Evolutionary conservation across 805 yeast species (phyloP), one percentile per base, ranked within the genome.

Genomic region (Naumovozyma castellii): DNA sequence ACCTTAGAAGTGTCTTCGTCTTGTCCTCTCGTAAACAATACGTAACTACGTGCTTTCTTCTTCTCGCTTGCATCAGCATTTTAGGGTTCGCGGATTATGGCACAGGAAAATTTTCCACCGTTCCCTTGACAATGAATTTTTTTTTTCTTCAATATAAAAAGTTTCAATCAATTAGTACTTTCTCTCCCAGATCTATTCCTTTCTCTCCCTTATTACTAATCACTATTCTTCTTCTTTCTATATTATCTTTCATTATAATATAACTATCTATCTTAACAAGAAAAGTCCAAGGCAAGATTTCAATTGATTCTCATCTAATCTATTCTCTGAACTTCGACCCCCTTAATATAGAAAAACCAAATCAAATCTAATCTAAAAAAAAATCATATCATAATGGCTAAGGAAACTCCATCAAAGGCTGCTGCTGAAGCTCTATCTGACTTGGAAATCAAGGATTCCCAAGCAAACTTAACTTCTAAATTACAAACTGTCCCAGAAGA

Each of bases 391-490:
- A 34, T 33, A 5, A 52, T 42, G 48, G 57, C 53, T 65, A 72
- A 77, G 64, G 78, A 78, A 71, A 83, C 95, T 15, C 85, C 85
- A 44, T 76, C 83, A 30, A 79, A 79, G 61, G 70, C 62, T 43
- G 69, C 84, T 42, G 83, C 84, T 35, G 62, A 60, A 43, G 79
- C 76, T 20, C 62, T 78, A 34, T 66, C 73, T 20, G 65, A 64
- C 54, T 67, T 79, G 40, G 78, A 75, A 48, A 58, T 78, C 37
- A 57, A 62, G 36, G 66, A 64, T 39, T 53, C 70, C 46, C 62
- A 66, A 54, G 59, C 60, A 45, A 70, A 72, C 45, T 51, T 71
- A 38, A 64, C 67, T 43, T 57, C 64, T 17, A 61, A 67, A 39
- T 51, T 72, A 48, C 70, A 68, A 41, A 68, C 70, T 34, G 68